Evolutionary conservation across 768 basidiomycete species (phyloP), one percentile per base, ranked within the genome.

Genomic region (Kwoniella botswanensis): DNA sequence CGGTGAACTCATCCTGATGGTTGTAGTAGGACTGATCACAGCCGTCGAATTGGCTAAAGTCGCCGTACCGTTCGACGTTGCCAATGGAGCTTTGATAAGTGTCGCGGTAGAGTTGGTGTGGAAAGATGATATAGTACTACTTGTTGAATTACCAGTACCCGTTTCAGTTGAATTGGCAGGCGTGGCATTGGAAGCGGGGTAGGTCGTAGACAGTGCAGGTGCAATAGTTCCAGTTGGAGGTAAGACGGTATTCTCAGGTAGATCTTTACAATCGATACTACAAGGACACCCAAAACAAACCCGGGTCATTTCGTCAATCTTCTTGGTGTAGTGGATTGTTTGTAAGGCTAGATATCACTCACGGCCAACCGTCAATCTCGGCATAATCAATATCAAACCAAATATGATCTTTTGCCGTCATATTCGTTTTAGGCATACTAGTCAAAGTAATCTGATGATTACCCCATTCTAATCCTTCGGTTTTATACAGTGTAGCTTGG

Each of bases 371-470:
- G 53, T 21, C 55, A 22, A 70, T 42, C 9, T 58, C 53, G 3
- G 44, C 68, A 58, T 65, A 64, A 60, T 70, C 68, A 46, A 70
- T 58, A 29, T 70, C 68, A 22, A 70, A 64, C 68, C 68, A 70
- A 6, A 64, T 41, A 29, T 44, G 43, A 26, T 43, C 46, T 13
- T 65, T 56, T 15, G 15, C 26, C 11, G 56, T 58, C 24, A 46
- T 43, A 50, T 70, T 65, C 4, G 46, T 50, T 46, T 50, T 52
- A 6, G 44, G 55, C 65, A 67, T 59, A 67, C 63, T 71, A 6
- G 43, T 62, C 17, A 71, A 26, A 12, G 67, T 65, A 12, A 71
- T 59, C 61, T 62, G 61, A 59, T 71, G 71, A 43, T 63, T 59
- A 22, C 61, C 65, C 65, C 65, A 58, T 24, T 50, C 44, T 10